phyloP scores from a whole-genome alignment of 257 asterid species.

The Leptodermis oblonga region DNA sequence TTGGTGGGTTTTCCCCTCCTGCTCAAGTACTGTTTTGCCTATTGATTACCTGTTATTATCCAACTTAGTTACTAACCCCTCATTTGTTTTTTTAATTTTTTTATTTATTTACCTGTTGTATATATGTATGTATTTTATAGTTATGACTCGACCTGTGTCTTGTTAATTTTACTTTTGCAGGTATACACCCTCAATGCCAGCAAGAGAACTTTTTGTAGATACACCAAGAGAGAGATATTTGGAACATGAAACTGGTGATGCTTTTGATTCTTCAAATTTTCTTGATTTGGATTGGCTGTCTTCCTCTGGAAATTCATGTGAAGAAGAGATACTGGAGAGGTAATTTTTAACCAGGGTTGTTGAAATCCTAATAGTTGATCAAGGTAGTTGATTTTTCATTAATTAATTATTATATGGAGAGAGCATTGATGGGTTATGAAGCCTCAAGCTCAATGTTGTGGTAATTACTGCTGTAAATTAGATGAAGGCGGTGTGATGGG shows the following conservation, averaged over 20 bases:
- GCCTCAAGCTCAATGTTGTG: no score
- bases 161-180: conserved; percentile 27
- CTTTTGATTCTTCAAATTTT: conserved; percentile 78
- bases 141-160: not conserved
- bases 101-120: no score
- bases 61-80: not conserved
- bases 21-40: not conserved
- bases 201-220: conserved; percentile 55
- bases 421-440: not conserved
- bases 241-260: conserved; percentile 61
- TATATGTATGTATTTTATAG: not conserved
- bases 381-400: not conserved
- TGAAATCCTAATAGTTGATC: not conserved
- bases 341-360: conserved; percentile 25
- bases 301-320: conserved; percentile 88
- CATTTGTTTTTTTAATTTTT: no score
- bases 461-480: not conserved
- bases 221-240: conserved; percentile 47
- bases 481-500: not conserved
- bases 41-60: not conserved
- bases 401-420: no score
- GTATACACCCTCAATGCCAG: conserved; percentile 52
- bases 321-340: conserved; percentile 89
- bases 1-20: not conserved
- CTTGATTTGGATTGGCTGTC: conserved; percentile 95